Percentiles rank a stretch among this genome's conserved stretches.
Evolutionary conservation across 129 eudicot genomes (phyloP).

Genomic region (Apium graveolens): DNA sequence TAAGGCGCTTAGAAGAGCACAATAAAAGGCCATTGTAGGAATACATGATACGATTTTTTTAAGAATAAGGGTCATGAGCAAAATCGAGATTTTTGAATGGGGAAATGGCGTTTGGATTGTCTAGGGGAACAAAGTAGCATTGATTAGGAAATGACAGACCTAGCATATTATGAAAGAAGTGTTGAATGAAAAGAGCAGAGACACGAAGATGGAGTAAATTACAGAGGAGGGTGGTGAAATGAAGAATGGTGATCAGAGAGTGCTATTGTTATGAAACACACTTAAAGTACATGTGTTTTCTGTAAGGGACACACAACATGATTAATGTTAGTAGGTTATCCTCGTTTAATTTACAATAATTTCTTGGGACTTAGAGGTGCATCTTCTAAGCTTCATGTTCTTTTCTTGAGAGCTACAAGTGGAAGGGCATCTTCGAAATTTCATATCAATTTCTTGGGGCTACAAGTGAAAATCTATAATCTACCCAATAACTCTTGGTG

Average conservation of each 20-base stretch:
- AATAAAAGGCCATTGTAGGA: neutral
- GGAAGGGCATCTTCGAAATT: too few relatives aligned
- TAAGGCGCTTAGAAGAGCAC: too few relatives aligned
- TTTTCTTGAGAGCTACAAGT: too few relatives aligned
- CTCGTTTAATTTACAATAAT: neutral
- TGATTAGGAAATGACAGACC: constrained; percentile 14
- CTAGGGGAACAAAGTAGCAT: neutral
- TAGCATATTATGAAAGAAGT: too few relatives aligned
- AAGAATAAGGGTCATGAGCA: neutral
- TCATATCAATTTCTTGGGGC: too few relatives aligned
- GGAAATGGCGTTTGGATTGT: neutral
- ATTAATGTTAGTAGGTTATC: neutral
- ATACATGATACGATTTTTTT: neutral
- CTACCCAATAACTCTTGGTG: too few relatives aligned
- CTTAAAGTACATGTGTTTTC: neutral
- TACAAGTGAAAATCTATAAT: too few relatives aligned
- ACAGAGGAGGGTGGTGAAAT: neutral
- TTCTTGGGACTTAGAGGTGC: neutral
- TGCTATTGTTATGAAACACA: neutral
- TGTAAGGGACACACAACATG: neutral
- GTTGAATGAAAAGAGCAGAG: neutral
- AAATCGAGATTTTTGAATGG: neutral
- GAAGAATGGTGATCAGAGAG: neutral
- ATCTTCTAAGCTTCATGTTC: neutral
- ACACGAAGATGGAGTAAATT: neutral